Base-by-base conservation (phyloP, 257 asterid genomes). In the Ilex asprella region DNA sequence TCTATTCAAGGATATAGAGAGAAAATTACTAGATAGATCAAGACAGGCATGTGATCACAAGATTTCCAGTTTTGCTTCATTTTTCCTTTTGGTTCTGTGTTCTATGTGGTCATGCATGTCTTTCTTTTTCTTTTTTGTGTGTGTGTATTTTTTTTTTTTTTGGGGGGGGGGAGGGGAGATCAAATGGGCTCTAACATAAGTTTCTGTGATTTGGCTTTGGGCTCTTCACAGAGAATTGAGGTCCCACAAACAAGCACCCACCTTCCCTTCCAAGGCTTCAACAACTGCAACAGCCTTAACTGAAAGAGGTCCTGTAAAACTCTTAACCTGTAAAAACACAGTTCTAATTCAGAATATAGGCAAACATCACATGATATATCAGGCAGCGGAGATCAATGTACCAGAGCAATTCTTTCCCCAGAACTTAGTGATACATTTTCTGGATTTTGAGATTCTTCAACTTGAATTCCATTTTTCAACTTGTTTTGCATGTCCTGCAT, bases 181-280 rank as follows among this genome's bases (percentile, higher is more conserved):
- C 7, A 35, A 35, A 3, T 35, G 41, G 41, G 41, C 8, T 35
- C 7, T 35, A 35, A 35, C 41, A 35, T 5, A 35, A 16, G 30
- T 53, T 53, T 53, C 57, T 53, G 30, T 15, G 11, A 53, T 29
- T 64, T 53, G 55, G 49, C 72, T 59, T 29, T 64, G 49, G 55
- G 49, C 72, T 59, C 57, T 41, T 43, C 70, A 58, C 61, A 59
- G 27, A 68, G 15, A 16, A n/a, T 2, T 8, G n/a, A 53, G 2
- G 14, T 16, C 3, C 27, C 15, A 15, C 30, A 53, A 53, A 2
- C 57, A 53, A 16, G 62, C 64, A 65, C 82, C 70, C 63, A 89
- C 99, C 95, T 92, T 89, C 68, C 94, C 99, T 73, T 86, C 97
- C 79, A 88, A 78, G 59, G 94, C 71, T 70, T 92, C 99, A 70